Conservation (phyloP, 805 yeast genomes). For the Soucietia sequanensis region DNA sequence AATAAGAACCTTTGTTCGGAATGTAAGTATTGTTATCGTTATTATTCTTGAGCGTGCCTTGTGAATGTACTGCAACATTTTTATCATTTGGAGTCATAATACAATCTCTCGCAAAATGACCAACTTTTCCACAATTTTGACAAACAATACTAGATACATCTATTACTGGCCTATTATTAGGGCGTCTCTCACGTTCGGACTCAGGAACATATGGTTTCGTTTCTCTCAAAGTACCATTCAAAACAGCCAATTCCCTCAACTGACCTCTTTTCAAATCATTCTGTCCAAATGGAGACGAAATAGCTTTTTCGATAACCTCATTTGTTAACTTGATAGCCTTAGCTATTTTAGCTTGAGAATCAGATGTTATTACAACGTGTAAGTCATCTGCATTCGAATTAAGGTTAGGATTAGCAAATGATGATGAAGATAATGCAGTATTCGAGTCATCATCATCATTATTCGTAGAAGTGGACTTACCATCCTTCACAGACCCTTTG, state of each 20-base stretch:
- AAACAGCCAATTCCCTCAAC: slow-evolving; percentile 83
- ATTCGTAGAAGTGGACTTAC: slow-evolving; percentile 55
- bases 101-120: slow-evolving; percentile 91
- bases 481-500: slow-evolving; percentile 93
- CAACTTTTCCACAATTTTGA: slow-evolving; percentile 73
- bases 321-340: slow-evolving; percentile 74
- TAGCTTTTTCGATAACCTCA: slow-evolving; percentile 76
- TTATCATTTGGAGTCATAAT: slow-evolving; percentile 43
- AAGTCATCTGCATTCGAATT: slow-evolving; percentile 58
- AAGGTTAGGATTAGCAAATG: slow-evolving; percentile 20
- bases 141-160: slow-evolving; percentile 62
- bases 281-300: slow-evolving; percentile 87
- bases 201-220: slow-evolving; percentile 55
- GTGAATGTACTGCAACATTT: too few species aligned
- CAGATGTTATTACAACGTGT: slow-evolving; percentile 86
- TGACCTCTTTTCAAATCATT: slow-evolving; percentile 90
- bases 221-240: slow-evolving; percentile 92
- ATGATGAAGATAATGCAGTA: slow-evolving; percentile 14
- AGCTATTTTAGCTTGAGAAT: slow-evolving; percentile 70
- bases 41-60: slow-evolving; percentile 1
- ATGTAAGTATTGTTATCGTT: background rate
- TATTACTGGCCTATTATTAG: slow-evolving; percentile 27
- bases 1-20: background rate
- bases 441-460: slow-evolving; percentile 43
- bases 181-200: slow-evolving; percentile 21